Conservation (phyloP, 805 yeast genomes). For the Candida berthetii region DNA sequence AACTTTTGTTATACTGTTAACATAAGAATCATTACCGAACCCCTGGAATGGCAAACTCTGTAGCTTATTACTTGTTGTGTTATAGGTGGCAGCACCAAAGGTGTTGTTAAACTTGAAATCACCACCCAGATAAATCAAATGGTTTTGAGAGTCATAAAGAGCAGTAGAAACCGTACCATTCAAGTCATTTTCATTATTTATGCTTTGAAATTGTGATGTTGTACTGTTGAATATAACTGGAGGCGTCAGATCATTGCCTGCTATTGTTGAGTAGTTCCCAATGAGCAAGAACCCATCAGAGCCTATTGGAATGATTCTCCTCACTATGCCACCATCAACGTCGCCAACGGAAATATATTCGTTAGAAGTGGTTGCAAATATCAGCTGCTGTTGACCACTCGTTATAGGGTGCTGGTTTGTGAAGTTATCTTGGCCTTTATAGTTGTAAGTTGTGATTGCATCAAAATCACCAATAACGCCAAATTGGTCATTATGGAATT, state of each 20-base stretch:
- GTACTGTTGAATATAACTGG: slow-evolving; percentile 28
- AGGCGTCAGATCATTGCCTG: slow-evolving; percentile 15
- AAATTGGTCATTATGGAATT: slow-evolving; percentile 11
- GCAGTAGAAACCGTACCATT: slow-evolving; percentile 37
- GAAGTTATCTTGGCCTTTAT: slow-evolving; percentile 28
- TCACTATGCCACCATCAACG: slow-evolving; percentile 10
- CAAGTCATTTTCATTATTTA: slow-evolving; percentile 18
- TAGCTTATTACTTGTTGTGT: slow-evolving; percentile 35
- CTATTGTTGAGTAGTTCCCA: slow-evolving; percentile 20
- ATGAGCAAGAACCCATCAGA: slow-evolving; percentile 24
- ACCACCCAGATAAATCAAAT: slow-evolving; percentile 76
- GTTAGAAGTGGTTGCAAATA: slow-evolving; percentile 6
- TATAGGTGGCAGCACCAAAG: slow-evolving; percentile 60
- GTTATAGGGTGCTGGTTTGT: slow-evolving; percentile 13
- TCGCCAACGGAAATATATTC: slow-evolving; percentile 14
- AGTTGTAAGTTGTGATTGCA: slow-evolving; percentile 27
- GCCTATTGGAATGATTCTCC: slow-evolving; percentile 22
- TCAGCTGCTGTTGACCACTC: slow-evolving; percentile 9
- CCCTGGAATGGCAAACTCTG: slow-evolving; percentile 66
- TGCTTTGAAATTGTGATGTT: slow-evolving; percentile 14
- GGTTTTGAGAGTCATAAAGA: slow-evolving; percentile 38
- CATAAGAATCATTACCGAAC: slow-evolving; percentile 50
- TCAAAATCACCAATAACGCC: slow-evolving; percentile 29
- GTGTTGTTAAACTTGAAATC: slow-evolving; percentile 48
- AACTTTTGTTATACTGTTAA: slow-evolving; percentile 57